These are phyloP conservation scores for Nemania sp. DNA, from an alignment of 2,329 filamentous ascomycete genomes.

Conservation along the genomic window DNA sequence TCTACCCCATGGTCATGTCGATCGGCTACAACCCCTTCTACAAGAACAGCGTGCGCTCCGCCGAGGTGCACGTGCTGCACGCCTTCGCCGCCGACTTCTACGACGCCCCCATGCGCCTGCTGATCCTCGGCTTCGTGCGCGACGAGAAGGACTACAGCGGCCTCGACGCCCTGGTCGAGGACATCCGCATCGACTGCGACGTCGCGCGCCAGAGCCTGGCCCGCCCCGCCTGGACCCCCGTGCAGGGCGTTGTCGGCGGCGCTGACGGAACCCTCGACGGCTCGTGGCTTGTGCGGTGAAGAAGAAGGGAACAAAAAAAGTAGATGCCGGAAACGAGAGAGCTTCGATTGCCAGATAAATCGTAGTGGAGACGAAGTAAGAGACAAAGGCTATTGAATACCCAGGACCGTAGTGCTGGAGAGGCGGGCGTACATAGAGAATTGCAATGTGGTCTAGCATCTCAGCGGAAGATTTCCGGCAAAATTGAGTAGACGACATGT, in stretches of 20 bases:
- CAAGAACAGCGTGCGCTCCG: slow-evolving; percentile 86
- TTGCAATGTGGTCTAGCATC: not conserved
- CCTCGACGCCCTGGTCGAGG: slow-evolving; percentile 84
- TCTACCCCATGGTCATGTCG: slow-evolving; percentile 91
- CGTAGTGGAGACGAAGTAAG: not conserved
- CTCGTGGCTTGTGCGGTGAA: slow-evolving; percentile 49
- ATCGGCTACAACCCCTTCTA: slow-evolving; percentile 99
- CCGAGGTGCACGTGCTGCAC: slow-evolving; percentile 91
- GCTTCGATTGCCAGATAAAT: not conserved
- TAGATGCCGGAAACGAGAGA: not conserved
- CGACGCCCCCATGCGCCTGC: slow-evolving; percentile 79
- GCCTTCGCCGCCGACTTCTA: slow-evolving; percentile 86
- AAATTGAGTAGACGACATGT: slow-evolving; percentile 9
- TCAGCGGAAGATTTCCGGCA: not conserved
- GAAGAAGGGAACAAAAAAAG: not conserved
- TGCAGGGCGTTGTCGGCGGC: slow-evolving; percentile 53
- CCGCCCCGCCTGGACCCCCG: slow-evolving; percentile 70
- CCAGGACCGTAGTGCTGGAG: not conserved
- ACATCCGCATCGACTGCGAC: slow-evolving; percentile 90
- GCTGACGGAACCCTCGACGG: slow-evolving; percentile 48
- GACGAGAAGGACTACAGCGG: slow-evolving; percentile 90
- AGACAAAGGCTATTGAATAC: not conserved
- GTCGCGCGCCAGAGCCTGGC: slow-evolving; percentile 81
- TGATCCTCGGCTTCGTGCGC: slow-evolving; percentile 88
- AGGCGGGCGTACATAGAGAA: not conserved